phyloP scores from a whole-genome alignment of 2,329 filamentous ascomycete species.

The Aureobasidium sp. region DNA sequence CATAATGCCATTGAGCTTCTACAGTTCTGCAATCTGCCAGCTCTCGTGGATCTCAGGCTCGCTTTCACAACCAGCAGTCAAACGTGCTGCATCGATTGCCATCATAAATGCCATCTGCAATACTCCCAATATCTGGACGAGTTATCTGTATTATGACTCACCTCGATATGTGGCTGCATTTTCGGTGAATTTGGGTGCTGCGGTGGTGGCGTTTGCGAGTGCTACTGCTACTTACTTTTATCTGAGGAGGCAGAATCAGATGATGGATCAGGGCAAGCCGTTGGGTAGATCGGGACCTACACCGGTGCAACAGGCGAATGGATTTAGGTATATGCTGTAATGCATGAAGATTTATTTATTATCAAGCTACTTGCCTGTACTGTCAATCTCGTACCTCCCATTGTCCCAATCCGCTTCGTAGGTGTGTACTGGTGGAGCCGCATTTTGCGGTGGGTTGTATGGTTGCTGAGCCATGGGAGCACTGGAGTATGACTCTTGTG shows the following conservation, averaged over 20 bases:
- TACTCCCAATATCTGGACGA: slow-evolving; percentile 44
- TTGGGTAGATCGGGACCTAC: neutral
- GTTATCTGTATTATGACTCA: slow-evolving; percentile 36
- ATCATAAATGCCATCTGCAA: slow-evolving; percentile 50
- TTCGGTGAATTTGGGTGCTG: slow-evolving; percentile 1
- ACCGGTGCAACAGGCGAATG: neutral
- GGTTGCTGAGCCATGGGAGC: neutral
- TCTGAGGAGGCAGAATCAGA: slow-evolving; percentile 2
- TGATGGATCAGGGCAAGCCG: neutral
- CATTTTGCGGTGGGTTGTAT: neutral
- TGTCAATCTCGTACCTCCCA: neutral
- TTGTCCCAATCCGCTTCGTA: slow-evolving; percentile 2
- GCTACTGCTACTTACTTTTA: slow-evolving; percentile 1
- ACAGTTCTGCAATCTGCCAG: slow-evolving; percentile 54
- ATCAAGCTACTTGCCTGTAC: neutral
- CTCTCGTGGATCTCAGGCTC: slow-evolving; percentile 46
- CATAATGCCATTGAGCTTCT: slow-evolving; percentile 37
- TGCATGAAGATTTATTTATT: neutral
- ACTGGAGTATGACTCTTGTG: neutral
- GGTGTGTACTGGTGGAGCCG: neutral
- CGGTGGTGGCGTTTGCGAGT: neutral
- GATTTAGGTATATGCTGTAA: neutral
- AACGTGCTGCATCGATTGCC: slow-evolving; percentile 46
- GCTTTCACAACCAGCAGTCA: slow-evolving; percentile 45
- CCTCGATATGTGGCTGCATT: slow-evolving; percentile 8